A percentile compares a stretch with the other conserved stretches of the same genome.
Evolutionary conservation across 371 early-diverging fungal species (phyloP).

Genomic region (Mucor circinelloides): DNA sequence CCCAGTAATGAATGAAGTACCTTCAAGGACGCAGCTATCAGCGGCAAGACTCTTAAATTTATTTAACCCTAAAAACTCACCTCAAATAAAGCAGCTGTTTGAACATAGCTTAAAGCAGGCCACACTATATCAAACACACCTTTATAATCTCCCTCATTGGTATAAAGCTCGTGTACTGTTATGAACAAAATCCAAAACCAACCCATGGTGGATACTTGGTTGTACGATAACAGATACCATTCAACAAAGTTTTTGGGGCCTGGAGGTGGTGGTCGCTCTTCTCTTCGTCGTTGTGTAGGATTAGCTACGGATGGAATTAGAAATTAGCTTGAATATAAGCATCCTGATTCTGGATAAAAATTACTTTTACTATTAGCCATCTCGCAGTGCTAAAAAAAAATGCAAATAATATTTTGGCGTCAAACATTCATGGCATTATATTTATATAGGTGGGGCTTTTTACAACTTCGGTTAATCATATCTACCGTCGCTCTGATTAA

Average conservation of each 20-base stretch:
- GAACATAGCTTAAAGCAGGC: slow-evolving; percentile 63
- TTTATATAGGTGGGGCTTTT: no score
- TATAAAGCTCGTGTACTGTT: slow-evolving; percentile 52
- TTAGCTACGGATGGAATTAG: not conserved
- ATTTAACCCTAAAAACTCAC: slow-evolving; percentile 28
- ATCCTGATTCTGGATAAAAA: not conserved
- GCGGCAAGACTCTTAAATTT: not conserved
- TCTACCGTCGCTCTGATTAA: not conserved
- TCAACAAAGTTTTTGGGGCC: slow-evolving; percentile 35
- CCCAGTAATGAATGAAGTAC: slow-evolving; percentile 43
- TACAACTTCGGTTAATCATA: not conserved
- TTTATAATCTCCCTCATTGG: slow-evolving; percentile 50
- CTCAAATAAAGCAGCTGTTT: slow-evolving; percentile 81
- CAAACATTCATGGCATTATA: no score
- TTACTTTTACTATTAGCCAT: not conserved
- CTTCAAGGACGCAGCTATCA: not conserved
- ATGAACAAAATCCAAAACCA: slow-evolving; percentile 76
- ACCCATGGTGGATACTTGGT: slow-evolving; percentile 70
- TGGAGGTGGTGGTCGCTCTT: slow-evolving; percentile 10
- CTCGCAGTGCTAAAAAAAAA: not conserved
- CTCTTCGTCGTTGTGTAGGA: not conserved
- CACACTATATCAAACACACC: slow-evolving; percentile 64
- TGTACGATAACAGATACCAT: slow-evolving; percentile 79
- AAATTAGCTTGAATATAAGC: not conserved
- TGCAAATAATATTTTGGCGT: not conserved